Evolutionary conservation across 1,139 yeast genomes (phyloP).

Genomic region (Hemisphaericaspora xylofermentans): DNA sequence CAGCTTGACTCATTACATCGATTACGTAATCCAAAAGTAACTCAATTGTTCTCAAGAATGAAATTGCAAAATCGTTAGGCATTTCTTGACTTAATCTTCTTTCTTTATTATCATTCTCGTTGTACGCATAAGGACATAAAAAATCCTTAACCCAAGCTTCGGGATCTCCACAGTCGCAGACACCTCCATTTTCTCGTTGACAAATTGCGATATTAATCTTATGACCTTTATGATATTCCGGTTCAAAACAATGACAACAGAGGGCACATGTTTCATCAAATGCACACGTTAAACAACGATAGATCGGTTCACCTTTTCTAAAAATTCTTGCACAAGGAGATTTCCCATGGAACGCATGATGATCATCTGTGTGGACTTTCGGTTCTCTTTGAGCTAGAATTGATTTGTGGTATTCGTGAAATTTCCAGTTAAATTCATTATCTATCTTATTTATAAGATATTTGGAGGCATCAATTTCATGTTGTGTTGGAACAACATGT

Average conservation of each 20-base stretch:
- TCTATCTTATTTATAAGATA: slow-evolving; percentile 24
- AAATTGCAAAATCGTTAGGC: slow-evolving; percentile 33
- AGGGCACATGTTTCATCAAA: slow-evolving; percentile 84
- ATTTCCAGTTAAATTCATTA: slow-evolving; percentile 38
- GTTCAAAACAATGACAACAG: slow-evolving; percentile 75
- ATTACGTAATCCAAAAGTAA: slow-evolving; percentile 68
- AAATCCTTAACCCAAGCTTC: slow-evolving; percentile 53
- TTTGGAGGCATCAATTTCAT: slow-evolving; percentile 5
- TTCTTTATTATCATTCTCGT: slow-evolving; percentile 13
- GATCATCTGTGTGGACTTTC: slow-evolving; percentile 25
- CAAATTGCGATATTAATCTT: slow-evolving; percentile 71
- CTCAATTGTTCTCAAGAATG: slow-evolving; percentile 48
- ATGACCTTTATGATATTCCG: slow-evolving; percentile 73
- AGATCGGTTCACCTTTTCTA: slow-evolving; percentile 82
- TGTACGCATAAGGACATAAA: slow-evolving; percentile 32
- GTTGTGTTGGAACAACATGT: slow-evolving; percentile 6
- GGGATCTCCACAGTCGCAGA: slow-evolving; percentile 68
- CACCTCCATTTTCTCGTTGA: slow-evolving; percentile 84
- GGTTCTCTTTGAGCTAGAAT: slow-evolving; percentile 21
- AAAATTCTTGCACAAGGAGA: slow-evolving; percentile 79
- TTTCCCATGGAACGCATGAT: slow-evolving; percentile 56
- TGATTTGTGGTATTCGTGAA: slow-evolving; percentile 29
- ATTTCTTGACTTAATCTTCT: slow-evolving; percentile 20
- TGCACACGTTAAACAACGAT: slow-evolving; percentile 81
- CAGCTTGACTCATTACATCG: slow-evolving; percentile 60